phyloP scores from a whole-genome alignment of 2,329 filamentous ascomycete genomes.

The Trichothecium roseum region DNA sequence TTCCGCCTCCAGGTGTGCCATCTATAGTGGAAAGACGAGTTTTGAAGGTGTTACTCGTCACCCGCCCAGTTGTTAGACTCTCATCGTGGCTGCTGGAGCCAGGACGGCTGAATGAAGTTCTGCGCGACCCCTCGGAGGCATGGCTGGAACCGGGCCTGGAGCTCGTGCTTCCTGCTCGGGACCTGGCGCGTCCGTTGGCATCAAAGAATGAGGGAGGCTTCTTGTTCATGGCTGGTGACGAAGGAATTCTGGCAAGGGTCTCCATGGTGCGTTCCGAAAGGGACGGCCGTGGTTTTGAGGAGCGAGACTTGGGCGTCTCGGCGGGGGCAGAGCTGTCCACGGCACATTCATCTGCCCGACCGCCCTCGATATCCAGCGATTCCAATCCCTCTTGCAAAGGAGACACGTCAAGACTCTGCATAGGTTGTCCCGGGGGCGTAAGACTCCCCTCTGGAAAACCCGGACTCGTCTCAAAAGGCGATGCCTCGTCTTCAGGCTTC shows the following conservation, averaged over 20 bases:
- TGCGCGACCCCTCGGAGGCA: constrained; percentile 49
- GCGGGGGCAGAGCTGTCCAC: constrained; percentile 1
- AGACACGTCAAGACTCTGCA: constrained; percentile 14
- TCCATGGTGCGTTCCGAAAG: constrained; percentile 80
- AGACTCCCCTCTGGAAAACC: constrained; percentile 14
- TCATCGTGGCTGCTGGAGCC: constrained; percentile 42
- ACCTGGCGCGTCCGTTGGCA: constrained; percentile 40
- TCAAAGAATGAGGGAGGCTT: constrained; percentile 61
- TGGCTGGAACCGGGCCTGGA: constrained; percentile 48
- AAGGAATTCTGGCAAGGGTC: constrained; percentile 66
- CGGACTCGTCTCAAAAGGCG: constrained; percentile 11
- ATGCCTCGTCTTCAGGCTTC: constrained; percentile 12
- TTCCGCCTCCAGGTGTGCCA: constrained; percentile 29
- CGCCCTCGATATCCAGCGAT: not conserved
- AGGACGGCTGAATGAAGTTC: constrained; percentile 41
- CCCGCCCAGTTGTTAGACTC: constrained; percentile 32
- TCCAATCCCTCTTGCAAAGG: constrained; percentile 10
- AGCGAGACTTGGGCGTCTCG: constrained; percentile 1
- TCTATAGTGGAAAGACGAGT: constrained; percentile 30
- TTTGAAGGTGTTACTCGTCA: constrained; percentile 32
- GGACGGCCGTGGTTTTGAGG: constrained; percentile 37
- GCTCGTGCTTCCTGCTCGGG: constrained; percentile 31
- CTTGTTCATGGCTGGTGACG: constrained; percentile 61
- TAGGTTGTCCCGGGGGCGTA: constrained; percentile 19
- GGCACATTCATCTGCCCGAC: not conserved